Conservation (phyloP, 169 alveolate species). For the Eimeria falciformis region DNA sequence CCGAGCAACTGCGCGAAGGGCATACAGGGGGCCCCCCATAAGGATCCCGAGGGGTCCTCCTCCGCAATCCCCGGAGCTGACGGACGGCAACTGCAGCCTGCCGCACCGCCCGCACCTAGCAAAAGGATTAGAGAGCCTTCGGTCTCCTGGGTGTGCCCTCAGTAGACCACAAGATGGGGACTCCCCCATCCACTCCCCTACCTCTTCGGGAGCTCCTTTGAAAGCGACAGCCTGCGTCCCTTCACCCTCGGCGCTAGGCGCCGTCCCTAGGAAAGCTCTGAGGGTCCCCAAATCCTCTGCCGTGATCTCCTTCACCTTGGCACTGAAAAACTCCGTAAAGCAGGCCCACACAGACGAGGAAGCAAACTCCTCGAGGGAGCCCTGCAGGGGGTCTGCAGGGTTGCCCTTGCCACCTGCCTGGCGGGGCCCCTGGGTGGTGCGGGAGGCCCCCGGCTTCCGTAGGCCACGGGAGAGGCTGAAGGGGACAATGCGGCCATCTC, state of each 20-base stretch:
- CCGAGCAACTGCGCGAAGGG: slow-evolving; percentile 57
- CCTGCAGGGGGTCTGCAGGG: slow-evolving; percentile 63
- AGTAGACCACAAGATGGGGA: too few relatives aligned
- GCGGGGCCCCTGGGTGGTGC: slow-evolving; percentile 48
- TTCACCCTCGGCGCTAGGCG: background rate
- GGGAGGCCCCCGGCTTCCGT: slow-evolving; percentile 26
- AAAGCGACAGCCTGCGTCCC: background rate
- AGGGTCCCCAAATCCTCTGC: slow-evolving; percentile 42
- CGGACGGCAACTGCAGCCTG: slow-evolving; percentile 45
- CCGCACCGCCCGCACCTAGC: slow-evolving; percentile 49
- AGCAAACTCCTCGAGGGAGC: slow-evolving; percentile 57
- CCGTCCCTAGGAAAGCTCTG: slow-evolving; percentile 2
- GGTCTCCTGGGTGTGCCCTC: too few relatives aligned
- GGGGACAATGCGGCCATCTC: slow-evolving; percentile 70
- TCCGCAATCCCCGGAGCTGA: background rate
- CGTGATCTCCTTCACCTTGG: slow-evolving; percentile 51
- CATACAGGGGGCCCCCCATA: slow-evolving; percentile 60
- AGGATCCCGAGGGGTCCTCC: slow-evolving; percentile 46
- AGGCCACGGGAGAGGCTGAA: slow-evolving; percentile 47
- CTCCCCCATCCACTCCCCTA: slow-evolving; percentile 2
- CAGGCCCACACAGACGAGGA: slow-evolving; percentile 64
- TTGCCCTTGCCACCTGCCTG: background rate
- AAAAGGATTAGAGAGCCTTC: background rate
- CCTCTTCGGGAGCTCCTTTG: background rate
- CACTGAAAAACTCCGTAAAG: slow-evolving; percentile 28